These are phyloP conservation scores for Cetraspora pellucida DNA, from an alignment of 192 early-diverging fungal genomes.

Conservation along the genomic window DNA sequence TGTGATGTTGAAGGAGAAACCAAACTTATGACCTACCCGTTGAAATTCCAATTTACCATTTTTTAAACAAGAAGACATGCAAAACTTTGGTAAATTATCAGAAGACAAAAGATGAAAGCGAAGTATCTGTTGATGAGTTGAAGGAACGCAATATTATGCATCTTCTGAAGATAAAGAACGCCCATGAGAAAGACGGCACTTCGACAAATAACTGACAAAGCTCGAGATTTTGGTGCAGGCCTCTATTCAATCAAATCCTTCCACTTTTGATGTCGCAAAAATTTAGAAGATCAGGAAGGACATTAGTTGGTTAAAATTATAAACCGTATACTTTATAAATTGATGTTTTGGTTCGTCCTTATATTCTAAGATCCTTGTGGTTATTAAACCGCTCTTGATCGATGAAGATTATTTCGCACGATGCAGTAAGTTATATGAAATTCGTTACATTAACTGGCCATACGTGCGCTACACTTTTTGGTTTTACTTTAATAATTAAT, in stretches of 20 bases:
- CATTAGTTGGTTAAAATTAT: slow-evolving; percentile 98
- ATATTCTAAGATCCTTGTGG: slow-evolving; percentile 96
- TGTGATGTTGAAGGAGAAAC: slow-evolving; percentile 86
- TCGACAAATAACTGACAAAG: slow-evolving; percentile 92
- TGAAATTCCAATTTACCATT: slow-evolving; percentile 87
- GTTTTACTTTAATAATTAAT: too few species aligned
- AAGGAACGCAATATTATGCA: slow-evolving; percentile 97
- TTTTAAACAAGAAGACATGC: slow-evolving; percentile 97
- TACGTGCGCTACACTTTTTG: too few species aligned
- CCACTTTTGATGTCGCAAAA: slow-evolving; percentile 96
- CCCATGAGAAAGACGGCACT: slow-evolving; percentile 86
- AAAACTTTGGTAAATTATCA: slow-evolving; percentile 91
- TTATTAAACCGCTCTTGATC: slow-evolving; percentile 91
- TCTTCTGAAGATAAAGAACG: slow-evolving; percentile 98
- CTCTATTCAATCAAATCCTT: too few species aligned
- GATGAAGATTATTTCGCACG: too few species aligned
- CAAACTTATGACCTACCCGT: slow-evolving; percentile 74
- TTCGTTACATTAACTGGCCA: too few species aligned
- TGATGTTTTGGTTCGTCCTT: slow-evolving; percentile 95
- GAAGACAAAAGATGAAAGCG: slow-evolving; percentile 84
- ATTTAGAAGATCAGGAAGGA: slow-evolving; percentile 96
- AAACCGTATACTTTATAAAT: slow-evolving; percentile 93
- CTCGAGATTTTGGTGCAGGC: too few species aligned
- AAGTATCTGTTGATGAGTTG: slow-evolving; percentile 81
- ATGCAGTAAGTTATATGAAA: too few species aligned